Conservation (phyloP, 2,329 filamentous ascomycete genomes). For the Hymenoscyphus fraxineus region DNA sequence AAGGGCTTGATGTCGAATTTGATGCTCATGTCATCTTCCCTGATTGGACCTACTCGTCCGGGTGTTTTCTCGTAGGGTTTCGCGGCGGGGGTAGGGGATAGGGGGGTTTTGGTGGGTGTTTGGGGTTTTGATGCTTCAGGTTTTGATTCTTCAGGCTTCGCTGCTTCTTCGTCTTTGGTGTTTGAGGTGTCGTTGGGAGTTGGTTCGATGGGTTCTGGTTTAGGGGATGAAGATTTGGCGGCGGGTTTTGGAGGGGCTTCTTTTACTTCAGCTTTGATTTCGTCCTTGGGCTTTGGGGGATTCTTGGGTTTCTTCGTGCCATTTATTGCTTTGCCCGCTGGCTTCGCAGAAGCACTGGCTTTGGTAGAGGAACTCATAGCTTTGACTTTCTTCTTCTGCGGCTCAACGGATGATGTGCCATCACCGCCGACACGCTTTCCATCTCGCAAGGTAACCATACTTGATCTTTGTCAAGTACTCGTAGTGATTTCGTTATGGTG, state of each 20-base stretch:
- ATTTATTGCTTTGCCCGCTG: not conserved
- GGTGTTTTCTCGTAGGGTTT: slow-evolving; percentile 5
- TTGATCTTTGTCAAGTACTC: not conserved
- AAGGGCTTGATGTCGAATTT: slow-evolving; percentile 7
- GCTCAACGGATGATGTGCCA: not conserved
- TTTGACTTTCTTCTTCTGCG: not conserved
- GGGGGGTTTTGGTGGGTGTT: not conserved
- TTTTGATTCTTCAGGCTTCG: too few relatives aligned
- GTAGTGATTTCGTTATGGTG: not conserved
- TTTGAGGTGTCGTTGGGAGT: not conserved
- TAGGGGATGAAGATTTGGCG: not conserved
- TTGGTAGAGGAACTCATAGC: not conserved
- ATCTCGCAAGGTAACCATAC: not conserved
- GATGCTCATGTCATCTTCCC: not conserved
- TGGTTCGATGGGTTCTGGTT: not conserved
- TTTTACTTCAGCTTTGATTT: not conserved
- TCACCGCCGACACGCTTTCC: not conserved
- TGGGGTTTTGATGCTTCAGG: not conserved
- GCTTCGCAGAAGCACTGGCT: not conserved
- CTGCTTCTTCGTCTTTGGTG: not conserved
- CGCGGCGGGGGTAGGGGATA: not conserved
- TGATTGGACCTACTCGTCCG: slow-evolving; percentile 4
- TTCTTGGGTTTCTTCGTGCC: not conserved
- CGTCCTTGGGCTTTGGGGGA: not conserved
- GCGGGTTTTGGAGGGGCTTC: not conserved